Base-by-base conservation (phyloP, 2,329 filamentous ascomycete genomes). In the Penicillium sp. region DNA sequence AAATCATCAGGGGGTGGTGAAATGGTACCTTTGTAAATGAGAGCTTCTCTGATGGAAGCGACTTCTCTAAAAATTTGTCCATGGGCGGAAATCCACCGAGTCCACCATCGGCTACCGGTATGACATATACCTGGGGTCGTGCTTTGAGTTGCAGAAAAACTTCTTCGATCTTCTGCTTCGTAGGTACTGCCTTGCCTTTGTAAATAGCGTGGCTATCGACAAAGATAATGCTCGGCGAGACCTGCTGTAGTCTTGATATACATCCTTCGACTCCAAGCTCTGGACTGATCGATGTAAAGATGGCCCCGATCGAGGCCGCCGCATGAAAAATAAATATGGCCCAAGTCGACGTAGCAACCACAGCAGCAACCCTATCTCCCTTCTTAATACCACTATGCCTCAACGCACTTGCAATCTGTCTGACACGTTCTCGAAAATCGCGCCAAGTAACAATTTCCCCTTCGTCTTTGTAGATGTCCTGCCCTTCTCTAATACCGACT, bases 261-360 rank as follows among this genome's bases (percentile, higher is more conserved):
- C 36, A 40, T 17, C 36, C 36, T 40, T 40, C 36, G 7, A 21
- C 36, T n/a, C 36, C 36, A 26, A 40, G 36, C 21, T 40, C 36
- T 3, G 36, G 36, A 10, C 36, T 40, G n/a, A 40, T 40, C 8
- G 36, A 40, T 15, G 36, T 40, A 12, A 40, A 40, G 7, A 40
- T 40, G 15, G 36, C 36, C 21, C 36, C 36, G n/a, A 40, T 26
- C 13, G 36, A 40, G 9, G 36, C 36, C 15, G 36, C 36, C 5
- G 36, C 36, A 26, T 40, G 36, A 40, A 40, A 40, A 7, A 40
- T 6, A 40, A 40, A 10, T 15, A 40, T 10, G 26, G 21, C 36
- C 36, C 36, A 40, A 1, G 36, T 20, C 1, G 36, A 40, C 17
- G 36, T 40, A 6, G 36, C 36, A 2, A 40, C 36, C 3, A 40